Evolutionary conservation across 768 basidiomycete genomes (phyloP).

Genomic region (Pleurotus tuber-regium): DNA sequence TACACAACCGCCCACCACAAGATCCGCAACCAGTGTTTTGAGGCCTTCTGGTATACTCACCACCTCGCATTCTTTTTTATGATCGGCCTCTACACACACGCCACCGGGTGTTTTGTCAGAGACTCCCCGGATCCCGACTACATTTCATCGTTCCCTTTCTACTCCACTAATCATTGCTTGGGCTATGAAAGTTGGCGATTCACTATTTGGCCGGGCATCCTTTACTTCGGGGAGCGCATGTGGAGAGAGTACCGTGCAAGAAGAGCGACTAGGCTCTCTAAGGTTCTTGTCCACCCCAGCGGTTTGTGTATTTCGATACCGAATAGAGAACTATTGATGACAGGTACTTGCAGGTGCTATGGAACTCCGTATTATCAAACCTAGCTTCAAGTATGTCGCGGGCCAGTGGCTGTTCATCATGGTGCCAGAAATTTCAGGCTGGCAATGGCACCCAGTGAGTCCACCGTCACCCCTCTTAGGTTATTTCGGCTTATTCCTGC

Average conservation of each 20-base stretch:
- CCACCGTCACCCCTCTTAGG: not conserved
- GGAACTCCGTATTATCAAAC: conserved; percentile 91
- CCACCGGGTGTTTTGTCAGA: conserved; percentile 94
- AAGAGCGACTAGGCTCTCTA: conserved; percentile 73
- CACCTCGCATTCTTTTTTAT: conserved; percentile 95
- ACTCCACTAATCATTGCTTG: conserved; percentile 81
- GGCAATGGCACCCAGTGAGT: conserved; percentile 95
- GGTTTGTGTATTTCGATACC: conserved; percentile 40
- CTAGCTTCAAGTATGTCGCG: conserved; percentile 86
- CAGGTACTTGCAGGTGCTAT: conserved; percentile 61
- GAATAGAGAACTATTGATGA: not conserved
- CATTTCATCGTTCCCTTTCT: conserved; percentile 77
- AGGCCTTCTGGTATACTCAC: conserved; percentile 97
- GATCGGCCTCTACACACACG: conserved; percentile 86
- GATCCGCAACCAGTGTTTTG: conserved; percentile 87
- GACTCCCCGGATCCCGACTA: conserved; percentile 75
- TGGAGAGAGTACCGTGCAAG: conserved; percentile 83
- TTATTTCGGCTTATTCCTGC: conserved; percentile 9
- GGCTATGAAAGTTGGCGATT: conserved; percentile 91
- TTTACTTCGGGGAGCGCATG: conserved; percentile 86
- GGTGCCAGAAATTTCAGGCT: conserved; percentile 78
- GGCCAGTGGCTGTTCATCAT: conserved; percentile 93
- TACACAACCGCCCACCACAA: conserved; percentile 89
- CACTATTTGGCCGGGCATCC: conserved; percentile 88
- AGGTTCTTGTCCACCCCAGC: conserved; percentile 87